Percentiles rank a stretch among this genome's conserved stretches.
Evolutionary conservation across 169 alveolate species (phyloP).

Genomic region (Plasmodium cynomolgi): DNA sequence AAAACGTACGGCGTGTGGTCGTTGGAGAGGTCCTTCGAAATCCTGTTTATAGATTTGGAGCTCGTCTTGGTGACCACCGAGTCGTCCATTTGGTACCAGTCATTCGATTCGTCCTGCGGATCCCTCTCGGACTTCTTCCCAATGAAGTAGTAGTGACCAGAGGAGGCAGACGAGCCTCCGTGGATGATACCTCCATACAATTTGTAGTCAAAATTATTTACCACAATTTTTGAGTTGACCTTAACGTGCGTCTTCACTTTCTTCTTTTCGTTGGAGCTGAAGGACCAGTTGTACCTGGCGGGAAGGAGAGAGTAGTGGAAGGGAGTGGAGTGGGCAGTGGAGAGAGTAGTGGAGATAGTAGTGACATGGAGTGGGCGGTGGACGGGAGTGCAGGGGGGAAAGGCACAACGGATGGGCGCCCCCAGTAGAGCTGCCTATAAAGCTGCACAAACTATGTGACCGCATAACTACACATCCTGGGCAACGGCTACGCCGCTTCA

Average conservation of each 20-base stretch:
- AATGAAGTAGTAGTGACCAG: conserved; percentile 88
- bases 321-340: not conserved
- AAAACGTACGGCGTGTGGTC: conserved; percentile 85
- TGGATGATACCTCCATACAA: conserved; percentile 87
- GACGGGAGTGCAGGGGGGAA: not conserved
- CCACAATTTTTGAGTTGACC: conserved; percentile 68
- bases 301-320: not conserved
- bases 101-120: not conserved
- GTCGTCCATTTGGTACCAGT: conserved; percentile 83
- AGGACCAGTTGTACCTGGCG: conserved; percentile 67
- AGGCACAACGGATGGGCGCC: not conserved
- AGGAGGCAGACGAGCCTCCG: conserved; percentile 81
- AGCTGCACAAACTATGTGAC: too few relatives aligned
- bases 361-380: too few relatives aligned
- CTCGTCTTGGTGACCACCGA: conserved; percentile 73
- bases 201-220: conserved; percentile 82
- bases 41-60: conserved; percentile 70
- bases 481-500: not conserved
- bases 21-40: conserved; percentile 76
- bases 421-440: too few relatives aligned
- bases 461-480: not conserved
- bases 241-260: conserved; percentile 79
- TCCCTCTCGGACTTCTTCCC: conserved; percentile 84
- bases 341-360: not conserved
- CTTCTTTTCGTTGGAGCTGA: conserved; percentile 57